phyloP scores from a whole-genome alignment of 257 asterid species.

The Przewalskia tangutica region DNA sequence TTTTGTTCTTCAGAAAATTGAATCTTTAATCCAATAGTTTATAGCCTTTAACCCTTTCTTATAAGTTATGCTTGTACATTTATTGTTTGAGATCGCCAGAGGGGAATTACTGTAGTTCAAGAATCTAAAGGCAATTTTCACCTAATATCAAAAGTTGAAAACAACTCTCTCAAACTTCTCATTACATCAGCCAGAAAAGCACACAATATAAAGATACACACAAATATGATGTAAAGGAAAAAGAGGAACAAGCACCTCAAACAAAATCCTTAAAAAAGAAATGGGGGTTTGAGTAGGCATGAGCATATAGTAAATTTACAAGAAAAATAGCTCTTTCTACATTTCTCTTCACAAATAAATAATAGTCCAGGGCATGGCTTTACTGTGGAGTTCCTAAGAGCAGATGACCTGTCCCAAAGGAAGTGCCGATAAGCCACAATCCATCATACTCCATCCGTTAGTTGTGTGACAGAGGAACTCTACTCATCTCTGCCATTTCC shows the following conservation, averaged over 20 bases:
- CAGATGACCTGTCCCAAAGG: background rate
- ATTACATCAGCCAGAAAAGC: slow-evolving; percentile 2
- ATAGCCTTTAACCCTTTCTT: background rate
- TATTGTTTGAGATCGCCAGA: background rate
- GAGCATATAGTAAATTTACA: slow-evolving; percentile 15
- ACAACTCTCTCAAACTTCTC: background rate
- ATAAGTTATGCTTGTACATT: background rate
- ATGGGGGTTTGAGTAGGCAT: background rate
- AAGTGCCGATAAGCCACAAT: background rate
- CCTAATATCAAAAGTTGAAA: background rate
- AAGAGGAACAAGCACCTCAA: background rate
- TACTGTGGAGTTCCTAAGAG: background rate
- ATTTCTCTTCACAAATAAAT: slow-evolving; percentile 17
- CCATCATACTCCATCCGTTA: background rate
- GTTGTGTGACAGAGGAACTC: slow-evolving; percentile 6
- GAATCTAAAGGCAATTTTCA: background rate
- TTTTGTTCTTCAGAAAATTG: background rate
- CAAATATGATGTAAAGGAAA: background rate
- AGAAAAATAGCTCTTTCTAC: slow-evolving; percentile 18
- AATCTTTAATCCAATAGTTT: background rate
- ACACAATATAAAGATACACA: background rate
- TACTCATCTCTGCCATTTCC: slow-evolving; percentile 68
- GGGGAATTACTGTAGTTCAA: background rate
- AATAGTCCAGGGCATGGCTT: background rate
- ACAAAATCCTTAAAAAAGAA: background rate